Evolutionary conservation across 2,329 filamentous ascomycete species (phyloP), one percentile per base, ranked within the genome.

Genomic region (Monosporascus sp.): DNA sequence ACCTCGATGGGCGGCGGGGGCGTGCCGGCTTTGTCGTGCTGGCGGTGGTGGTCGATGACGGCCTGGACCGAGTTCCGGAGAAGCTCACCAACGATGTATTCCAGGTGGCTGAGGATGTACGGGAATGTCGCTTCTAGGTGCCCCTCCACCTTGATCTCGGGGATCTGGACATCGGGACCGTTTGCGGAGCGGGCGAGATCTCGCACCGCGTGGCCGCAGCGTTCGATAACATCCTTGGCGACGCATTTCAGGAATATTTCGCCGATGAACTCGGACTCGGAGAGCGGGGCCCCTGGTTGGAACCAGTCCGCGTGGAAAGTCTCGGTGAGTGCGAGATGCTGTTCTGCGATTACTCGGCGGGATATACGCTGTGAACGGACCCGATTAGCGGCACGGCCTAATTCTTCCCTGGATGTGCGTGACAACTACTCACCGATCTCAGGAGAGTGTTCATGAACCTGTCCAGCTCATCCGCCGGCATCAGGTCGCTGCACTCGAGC

Each of bases 21-120:
- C n/a, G 55, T 56, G 62, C 63, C 55, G 41, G 52, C 59, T 20
- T 62, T 53, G 19, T 66, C 68, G 52, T 76, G 76, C 50, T 78
- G 75, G 54, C 86, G 84, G 59, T 84, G 82, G 66, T 97, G 82
- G 66, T 97, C 93, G 56, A 96, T 87, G 38, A 94, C 86, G 20
- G 92, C 92, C 71, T 97, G 92, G 17, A 99, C 90, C 0, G 91
- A 95, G 73, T 99, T 99, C 38, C 94, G 87, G 24, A 99, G 79
- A 22, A 99, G 84, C 74, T 99, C 94, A 50, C 94, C 92, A 53
- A 99, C 83, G 63, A 99, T 97, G 72, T 99, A 99, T 73, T 99
- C 93, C 50, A 99, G 82, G 69, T 97, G 94, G 66, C 87, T 94
- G 50, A 96, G 82, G 59, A 99, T 97, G 66, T 97, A 99, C 1